phyloP scores from a whole-genome alignment of 2,329 filamentous ascomycete species.

The Stachybotrys chlorohalonatus region DNA sequence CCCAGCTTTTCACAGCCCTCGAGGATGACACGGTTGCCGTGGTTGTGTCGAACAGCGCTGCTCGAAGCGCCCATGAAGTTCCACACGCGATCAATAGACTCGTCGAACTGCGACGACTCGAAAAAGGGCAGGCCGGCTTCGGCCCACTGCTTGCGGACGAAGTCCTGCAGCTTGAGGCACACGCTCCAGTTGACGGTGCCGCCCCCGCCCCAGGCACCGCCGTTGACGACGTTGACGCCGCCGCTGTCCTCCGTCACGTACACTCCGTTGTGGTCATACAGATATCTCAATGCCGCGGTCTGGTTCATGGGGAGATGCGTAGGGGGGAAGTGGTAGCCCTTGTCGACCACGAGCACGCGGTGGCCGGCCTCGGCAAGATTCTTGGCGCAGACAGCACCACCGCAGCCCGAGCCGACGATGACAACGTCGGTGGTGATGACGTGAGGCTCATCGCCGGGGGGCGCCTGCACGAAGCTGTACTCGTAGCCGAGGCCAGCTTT shows the following conservation, averaged over 20 bases:
- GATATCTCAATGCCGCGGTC: slow-evolving; percentile 45
- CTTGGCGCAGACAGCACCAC: slow-evolving; percentile 73
- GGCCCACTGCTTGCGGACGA: slow-evolving; percentile 76
- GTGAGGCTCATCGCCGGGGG: slow-evolving; percentile 32
- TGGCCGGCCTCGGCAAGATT: slow-evolving; percentile 69
- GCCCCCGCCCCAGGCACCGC: slow-evolving; percentile 73
- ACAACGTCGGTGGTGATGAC: slow-evolving; percentile 71
- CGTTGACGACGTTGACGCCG: slow-evolving; percentile 51
- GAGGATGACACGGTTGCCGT: slow-evolving; percentile 60
- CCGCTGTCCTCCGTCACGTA: slow-evolving; percentile 46
- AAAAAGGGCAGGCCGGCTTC: slow-evolving; percentile 62
- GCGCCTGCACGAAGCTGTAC: slow-evolving; percentile 55
- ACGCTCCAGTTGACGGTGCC: slow-evolving; percentile 83
- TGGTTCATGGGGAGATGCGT: slow-evolving; percentile 67
- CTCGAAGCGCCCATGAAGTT: slow-evolving; percentile 66
- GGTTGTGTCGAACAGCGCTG: slow-evolving; percentile 61
- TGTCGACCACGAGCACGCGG: slow-evolving; percentile 72
- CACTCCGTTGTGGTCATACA: slow-evolving; percentile 62
- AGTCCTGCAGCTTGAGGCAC: slow-evolving; percentile 57
- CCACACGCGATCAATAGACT: slow-evolving; percentile 71
- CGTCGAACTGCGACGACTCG: slow-evolving; percentile 62
- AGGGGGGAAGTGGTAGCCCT: slow-evolving; percentile 67
- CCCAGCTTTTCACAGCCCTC: slow-evolving; percentile 68
- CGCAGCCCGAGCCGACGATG: slow-evolving; percentile 80
- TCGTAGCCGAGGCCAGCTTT: slow-evolving; percentile 40